phyloP scores from a whole-genome alignment of 371 early-diverging fungal genomes.

The Ordospora colligata region DNA sequence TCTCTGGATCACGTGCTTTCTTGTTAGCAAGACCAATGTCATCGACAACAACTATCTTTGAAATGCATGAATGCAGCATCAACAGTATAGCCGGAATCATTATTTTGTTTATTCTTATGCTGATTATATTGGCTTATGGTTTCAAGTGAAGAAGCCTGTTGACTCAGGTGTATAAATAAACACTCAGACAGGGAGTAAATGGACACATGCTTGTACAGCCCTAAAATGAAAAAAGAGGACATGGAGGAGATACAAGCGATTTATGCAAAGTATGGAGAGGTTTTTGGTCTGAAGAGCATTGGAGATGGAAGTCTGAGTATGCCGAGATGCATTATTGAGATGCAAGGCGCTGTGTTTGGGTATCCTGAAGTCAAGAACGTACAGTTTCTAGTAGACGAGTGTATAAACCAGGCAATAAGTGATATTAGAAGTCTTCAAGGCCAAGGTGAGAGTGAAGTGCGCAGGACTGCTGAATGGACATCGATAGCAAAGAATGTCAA shows the following conservation, averaged over 20 bases:
- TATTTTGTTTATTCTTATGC: background rate
- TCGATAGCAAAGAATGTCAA: background rate
- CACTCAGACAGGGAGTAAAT: background rate
- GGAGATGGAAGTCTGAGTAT: background rate
- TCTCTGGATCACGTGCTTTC: background rate
- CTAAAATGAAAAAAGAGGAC: background rate
- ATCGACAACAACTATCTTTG: slow-evolving; percentile 23
- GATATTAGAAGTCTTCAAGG: background rate
- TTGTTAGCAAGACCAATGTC: slow-evolving; percentile 14
- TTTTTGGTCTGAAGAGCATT: background rate
- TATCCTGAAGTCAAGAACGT: background rate
- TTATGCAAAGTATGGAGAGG: background rate
- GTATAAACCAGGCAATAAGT: background rate
- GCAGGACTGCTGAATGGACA: background rate
- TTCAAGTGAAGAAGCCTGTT: background rate
- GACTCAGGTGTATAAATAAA: background rate
- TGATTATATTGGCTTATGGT: background rate
- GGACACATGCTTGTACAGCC: background rate
- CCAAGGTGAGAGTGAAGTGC: background rate
- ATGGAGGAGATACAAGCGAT: background rate
- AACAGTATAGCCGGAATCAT: background rate
- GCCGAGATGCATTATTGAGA: background rate
- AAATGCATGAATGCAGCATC: background rate
- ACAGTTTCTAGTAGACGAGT: background rate
- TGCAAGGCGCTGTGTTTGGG: background rate